Conservation (phyloP, 2,329 filamentous ascomycete species). For the Trichoderma gracile region DNA sequence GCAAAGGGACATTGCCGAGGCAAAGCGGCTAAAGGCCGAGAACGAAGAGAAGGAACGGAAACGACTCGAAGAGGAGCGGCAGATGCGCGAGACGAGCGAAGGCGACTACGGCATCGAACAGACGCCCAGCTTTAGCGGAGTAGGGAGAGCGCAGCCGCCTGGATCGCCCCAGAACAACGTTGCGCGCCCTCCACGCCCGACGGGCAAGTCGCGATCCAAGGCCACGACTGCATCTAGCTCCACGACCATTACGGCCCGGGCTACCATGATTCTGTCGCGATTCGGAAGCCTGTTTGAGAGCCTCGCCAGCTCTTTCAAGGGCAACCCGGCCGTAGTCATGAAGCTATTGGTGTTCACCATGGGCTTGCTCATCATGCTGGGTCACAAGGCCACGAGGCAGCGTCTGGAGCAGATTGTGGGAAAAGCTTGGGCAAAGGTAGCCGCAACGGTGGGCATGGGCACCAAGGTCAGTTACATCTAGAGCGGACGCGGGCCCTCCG, state of each 20-base stretch:
- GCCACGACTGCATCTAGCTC: constrained; percentile 36
- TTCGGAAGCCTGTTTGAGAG: constrained; percentile 54
- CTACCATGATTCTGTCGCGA: constrained; percentile 55
- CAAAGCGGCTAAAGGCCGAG: constrained; percentile 55
- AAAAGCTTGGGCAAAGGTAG: constrained; percentile 76
- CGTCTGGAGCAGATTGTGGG: constrained; percentile 68
- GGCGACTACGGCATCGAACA: constrained; percentile 70
- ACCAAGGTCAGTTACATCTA: constrained; percentile 97
- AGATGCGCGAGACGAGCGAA: constrained; percentile 56
- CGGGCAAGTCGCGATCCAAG: constrained; percentile 34
- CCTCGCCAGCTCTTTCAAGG: constrained; percentile 51
- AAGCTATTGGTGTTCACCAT: constrained; percentile 75
- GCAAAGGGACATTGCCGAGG: constrained; percentile 58
- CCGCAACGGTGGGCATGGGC: constrained; percentile 88
- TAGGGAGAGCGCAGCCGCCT: constrained; percentile 38
- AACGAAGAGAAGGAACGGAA: constrained; percentile 58
- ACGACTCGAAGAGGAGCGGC: constrained; percentile 56
- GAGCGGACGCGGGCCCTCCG: constrained; percentile 28
- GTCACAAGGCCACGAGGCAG: constrained; percentile 72
- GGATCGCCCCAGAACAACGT: constrained; percentile 40
- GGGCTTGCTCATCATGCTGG: constrained; percentile 74
- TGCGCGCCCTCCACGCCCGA: constrained; percentile 32
- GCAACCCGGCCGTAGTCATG: constrained; percentile 59
- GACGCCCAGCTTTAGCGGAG: constrained; percentile 43
- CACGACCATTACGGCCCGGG: constrained; percentile 49